phyloP scores from a whole-genome alignment of 441 rosid genomes.

The Pelargonium citronellum region DNA sequence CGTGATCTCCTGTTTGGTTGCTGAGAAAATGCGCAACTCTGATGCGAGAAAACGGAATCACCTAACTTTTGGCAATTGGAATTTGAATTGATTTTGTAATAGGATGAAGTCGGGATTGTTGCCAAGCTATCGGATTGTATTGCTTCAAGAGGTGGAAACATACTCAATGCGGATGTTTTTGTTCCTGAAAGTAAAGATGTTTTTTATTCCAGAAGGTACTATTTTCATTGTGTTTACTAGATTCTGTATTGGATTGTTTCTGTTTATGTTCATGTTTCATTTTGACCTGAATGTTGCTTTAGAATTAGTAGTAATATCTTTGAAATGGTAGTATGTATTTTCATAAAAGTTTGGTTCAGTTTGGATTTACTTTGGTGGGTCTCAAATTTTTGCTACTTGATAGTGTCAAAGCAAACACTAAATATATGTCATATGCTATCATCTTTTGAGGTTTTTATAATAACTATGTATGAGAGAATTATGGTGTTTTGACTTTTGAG shows the following conservation, averaged over 20 bases:
- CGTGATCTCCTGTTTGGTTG: conserved; percentile 9
- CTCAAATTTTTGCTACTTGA: not conserved
- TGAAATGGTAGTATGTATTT: conserved; percentile 2
- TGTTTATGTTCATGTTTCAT: not conserved
- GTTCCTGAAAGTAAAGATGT: conserved; percentile 70
- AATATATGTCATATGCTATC: not conserved
- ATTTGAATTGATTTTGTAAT: conserved; percentile 18
- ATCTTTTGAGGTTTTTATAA: not conserved
- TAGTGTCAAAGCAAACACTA: not conserved
- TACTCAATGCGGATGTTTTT: conserved; percentile 78
- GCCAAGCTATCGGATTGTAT: conserved; percentile 86
- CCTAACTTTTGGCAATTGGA: not conserved
- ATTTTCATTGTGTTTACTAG: not conserved
- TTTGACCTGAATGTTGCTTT: not conserved
- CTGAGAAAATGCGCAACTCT: conserved; percentile 1
- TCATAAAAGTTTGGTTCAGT: not conserved
- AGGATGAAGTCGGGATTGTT: conserved; percentile 86
- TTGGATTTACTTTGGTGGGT: conserved; percentile 10
- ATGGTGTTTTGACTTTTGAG: not conserved
- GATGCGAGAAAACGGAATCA: too few relatives aligned
- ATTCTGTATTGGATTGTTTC: not conserved
- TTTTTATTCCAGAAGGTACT: conserved; percentile 84
- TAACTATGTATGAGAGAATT: not conserved
- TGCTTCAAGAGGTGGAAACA: conserved; percentile 87
- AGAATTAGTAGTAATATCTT: not conserved